phyloP scores from a whole-genome alignment of 441 rosid genomes.

The Raphanus hybrid region DNA sequence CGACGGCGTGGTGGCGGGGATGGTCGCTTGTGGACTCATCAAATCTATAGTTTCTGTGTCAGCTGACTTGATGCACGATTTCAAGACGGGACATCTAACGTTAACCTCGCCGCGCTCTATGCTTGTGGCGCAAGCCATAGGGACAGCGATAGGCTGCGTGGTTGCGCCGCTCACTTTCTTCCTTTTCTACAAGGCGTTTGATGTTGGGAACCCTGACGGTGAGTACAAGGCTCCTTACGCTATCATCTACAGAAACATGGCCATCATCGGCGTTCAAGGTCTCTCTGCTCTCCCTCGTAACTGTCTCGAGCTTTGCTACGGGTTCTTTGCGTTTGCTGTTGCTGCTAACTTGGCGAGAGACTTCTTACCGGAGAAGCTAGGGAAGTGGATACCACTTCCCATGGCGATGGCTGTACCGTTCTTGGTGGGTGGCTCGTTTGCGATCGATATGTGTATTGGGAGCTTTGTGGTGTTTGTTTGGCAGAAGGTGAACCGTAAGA shows the following conservation, averaged over 20 bases:
- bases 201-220: slow-evolving; percentile 84
- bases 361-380: slow-evolving; percentile 47
- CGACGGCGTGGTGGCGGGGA: slow-evolving; percentile 80
- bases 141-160: slow-evolving; percentile 84
- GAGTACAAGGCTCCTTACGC: slow-evolving; percentile 96
- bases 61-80: slow-evolving; percentile 93
- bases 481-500: slow-evolving; percentile 59
- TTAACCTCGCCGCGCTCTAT: slow-evolving; percentile 89
- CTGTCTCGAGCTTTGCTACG: slow-evolving; percentile 82
- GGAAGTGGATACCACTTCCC: slow-evolving; percentile 85
- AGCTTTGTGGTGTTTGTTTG: slow-evolving; percentile 73
- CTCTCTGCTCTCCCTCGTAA: slow-evolving; percentile 85
- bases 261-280: slow-evolving; percentile 88
- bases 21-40: slow-evolving; percentile 88
- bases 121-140: slow-evolving; percentile 84
- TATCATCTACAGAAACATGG: slow-evolving; percentile 86
- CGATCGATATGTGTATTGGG: slow-evolving; percentile 90
- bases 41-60: slow-evolving; percentile 86
- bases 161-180: slow-evolving; percentile 86
- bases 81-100: slow-evolving; percentile 89
- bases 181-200: slow-evolving; percentile 85
- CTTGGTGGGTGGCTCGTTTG: slow-evolving; percentile 86
- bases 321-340: slow-evolving; percentile 76
- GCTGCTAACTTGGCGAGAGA: slow-evolving; percentile 66
- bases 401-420: slow-evolving; percentile 99